Evolutionary conservation across 2,329 filamentous ascomycete species (phyloP).

Genomic region (Parascedosporium putredinis): DNA sequence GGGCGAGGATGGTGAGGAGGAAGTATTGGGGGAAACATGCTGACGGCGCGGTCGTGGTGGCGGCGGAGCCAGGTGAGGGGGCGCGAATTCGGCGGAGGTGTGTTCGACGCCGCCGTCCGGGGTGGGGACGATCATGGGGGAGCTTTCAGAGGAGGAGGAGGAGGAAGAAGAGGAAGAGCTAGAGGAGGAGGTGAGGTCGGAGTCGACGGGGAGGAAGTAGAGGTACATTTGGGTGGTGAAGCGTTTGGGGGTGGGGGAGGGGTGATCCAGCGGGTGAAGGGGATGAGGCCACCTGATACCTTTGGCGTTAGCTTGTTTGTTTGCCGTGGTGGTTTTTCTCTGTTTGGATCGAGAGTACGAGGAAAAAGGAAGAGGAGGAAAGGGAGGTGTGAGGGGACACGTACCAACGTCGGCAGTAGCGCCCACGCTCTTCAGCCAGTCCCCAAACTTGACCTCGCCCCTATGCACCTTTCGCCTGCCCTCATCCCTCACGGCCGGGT

Average conservation of each 20-base stretch:
- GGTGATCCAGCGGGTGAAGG: conserved; percentile 90
- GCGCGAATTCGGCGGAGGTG: conserved; percentile 69
- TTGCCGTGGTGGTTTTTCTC: too few relatives aligned
- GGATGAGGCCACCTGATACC: conserved; percentile 51
- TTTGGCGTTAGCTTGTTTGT: not conserved
- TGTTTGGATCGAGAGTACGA: too few relatives aligned
- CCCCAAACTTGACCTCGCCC: conserved; percentile 52
- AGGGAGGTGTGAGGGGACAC: conserved; percentile 12
- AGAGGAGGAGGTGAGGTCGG: conserved; percentile 21
- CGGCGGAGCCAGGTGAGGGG: conserved; percentile 60
- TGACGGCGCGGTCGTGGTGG: conserved; percentile 55
- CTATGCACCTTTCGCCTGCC: conserved; percentile 61
- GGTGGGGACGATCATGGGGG: conserved; percentile 47
- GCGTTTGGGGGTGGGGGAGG: conserved; percentile 61
- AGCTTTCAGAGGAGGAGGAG: conserved; percentile 23
- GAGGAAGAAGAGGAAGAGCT: not conserved
- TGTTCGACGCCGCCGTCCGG: conserved; percentile 59
- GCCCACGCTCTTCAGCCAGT: conserved; percentile 50
- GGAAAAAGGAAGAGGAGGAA: not conserved
- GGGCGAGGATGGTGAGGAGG: conserved; percentile 49
- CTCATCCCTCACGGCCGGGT: conserved; percentile 47
- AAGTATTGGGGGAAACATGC: conserved; percentile 87
- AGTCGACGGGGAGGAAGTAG: conserved; percentile 61
- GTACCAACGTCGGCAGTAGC: conserved; percentile 56
- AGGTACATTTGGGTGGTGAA: conserved; percentile 98